Percentiles rank a stretch among this genome's conserved stretches.
Conservation (phyloP, 768 basidiomycete genomes). For the Zangia roseola region DNA sequence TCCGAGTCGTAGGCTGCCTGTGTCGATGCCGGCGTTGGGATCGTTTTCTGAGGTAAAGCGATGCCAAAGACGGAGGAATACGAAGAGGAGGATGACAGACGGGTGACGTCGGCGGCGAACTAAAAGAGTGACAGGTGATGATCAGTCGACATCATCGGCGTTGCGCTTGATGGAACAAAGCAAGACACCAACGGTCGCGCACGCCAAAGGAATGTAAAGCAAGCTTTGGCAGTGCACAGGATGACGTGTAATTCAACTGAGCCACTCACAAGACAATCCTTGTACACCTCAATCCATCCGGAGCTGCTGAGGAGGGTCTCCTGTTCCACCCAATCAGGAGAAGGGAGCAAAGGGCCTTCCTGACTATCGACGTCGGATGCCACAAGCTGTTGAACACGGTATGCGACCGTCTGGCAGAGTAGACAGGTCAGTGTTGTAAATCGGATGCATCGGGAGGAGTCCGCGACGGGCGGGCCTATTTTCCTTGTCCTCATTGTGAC, state of each 20-base stretch:
- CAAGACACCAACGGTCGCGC: constrained; percentile 1
- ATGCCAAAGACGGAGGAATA: constrained; percentile 50
- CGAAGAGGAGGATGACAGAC: constrained; percentile 36
- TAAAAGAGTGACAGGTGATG: constrained; percentile 15
- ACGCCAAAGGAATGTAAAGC: constrained; percentile 3
- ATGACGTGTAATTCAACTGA: not conserved
- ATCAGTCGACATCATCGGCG: constrained; percentile 17
- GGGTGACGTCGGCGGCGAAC: constrained; percentile 25
- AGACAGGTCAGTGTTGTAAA: constrained; percentile 69
- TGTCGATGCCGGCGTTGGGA: constrained; percentile 24
- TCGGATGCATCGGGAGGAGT: constrained; percentile 51
- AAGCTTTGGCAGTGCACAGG: not conserved
- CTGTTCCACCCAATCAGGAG: constrained; percentile 74
- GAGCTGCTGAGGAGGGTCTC: constrained; percentile 63
- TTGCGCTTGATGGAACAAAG: constrained; percentile 3
- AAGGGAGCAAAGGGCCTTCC: constrained; percentile 66
- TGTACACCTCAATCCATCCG: constrained; percentile 75
- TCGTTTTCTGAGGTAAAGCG: constrained; percentile 35
- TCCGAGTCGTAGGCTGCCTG: constrained; percentile 19
- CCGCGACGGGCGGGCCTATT: constrained; percentile 41
- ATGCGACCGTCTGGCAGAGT: constrained; percentile 59
- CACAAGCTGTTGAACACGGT: constrained; percentile 66
- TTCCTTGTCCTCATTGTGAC: constrained; percentile 65
- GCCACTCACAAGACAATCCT: constrained; percentile 62
- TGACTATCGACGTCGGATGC: constrained; percentile 55